These are phyloP conservation scores for Sarcodon sp. DNA, from an alignment of 768 basidiomycete species.

Conservation along the genomic window DNA sequence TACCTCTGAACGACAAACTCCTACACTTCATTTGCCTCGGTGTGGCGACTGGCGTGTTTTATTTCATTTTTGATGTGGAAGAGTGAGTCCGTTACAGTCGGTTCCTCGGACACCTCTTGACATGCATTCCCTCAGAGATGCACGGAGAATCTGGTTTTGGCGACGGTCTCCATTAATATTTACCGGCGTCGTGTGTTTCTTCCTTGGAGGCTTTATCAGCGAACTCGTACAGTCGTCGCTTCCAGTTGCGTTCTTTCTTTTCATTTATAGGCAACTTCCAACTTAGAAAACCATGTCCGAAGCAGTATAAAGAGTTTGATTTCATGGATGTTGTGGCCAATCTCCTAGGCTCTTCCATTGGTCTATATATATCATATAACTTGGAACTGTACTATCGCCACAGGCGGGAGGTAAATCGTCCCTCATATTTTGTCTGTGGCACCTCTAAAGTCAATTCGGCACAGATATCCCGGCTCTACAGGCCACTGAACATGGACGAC, in stretches of 20 bases:
- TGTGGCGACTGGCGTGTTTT: conserved; percentile 68
- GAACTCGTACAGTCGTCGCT: conserved; percentile 73
- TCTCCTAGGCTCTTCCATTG: conserved; percentile 56
- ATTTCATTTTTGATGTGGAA: conserved; percentile 80
- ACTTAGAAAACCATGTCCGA: conserved; percentile 1
- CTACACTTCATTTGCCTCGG: conserved; percentile 70
- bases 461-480: conserved; percentile 70
- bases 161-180: conserved; percentile 57
- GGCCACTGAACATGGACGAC: conserved; percentile 42
- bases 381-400: conserved; percentile 68
- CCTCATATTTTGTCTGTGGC: background rate
- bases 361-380: conserved; percentile 52
- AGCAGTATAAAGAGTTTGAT: conserved; percentile 60
- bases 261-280: background rate
- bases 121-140: conserved; percentile 32
- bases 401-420: conserved; percentile 53
- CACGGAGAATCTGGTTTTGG: conserved; percentile 82
- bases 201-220: conserved; percentile 71
- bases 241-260: conserved; percentile 31
- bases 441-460: background rate
- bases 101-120: background rate
- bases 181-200: conserved; percentile 58
- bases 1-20: conserved; percentile 71
- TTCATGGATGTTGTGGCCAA: conserved; percentile 69
- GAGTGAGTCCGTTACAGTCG: conserved; percentile 39